Conservation (phyloP, 306 rosid genomes). For the Castanea mollissima region DNA sequence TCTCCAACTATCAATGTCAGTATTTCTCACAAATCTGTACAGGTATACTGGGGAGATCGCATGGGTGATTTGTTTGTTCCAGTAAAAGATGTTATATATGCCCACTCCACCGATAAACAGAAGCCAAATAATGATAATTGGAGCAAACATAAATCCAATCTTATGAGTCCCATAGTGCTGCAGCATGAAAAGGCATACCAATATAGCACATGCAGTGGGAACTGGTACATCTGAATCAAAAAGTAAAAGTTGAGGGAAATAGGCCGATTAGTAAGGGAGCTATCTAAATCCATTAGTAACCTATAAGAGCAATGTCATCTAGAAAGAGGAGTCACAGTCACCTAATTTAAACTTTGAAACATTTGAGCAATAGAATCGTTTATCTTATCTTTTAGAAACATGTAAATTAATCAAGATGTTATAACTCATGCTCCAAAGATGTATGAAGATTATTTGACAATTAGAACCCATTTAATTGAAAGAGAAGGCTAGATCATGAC, state of each 20-base stretch:
- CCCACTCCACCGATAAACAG: slow-evolving; percentile 54
- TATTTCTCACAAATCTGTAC: slow-evolving; percentile 47
- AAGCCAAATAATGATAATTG: slow-evolving; percentile 67
- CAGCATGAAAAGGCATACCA: slow-evolving; percentile 73
- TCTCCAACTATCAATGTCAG: slow-evolving; percentile 47
- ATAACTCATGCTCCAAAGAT: background rate
- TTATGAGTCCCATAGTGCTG: slow-evolving; percentile 68
- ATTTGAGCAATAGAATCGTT: background rate
- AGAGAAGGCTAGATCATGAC: too few species aligned
- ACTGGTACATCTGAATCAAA: slow-evolving; percentile 64
- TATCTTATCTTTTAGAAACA: background rate
- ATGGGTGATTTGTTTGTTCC: slow-evolving; percentile 53
- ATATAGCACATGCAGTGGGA: slow-evolving; percentile 65
- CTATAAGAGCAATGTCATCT: background rate
- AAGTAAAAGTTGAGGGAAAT: background rate
- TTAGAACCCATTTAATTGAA: background rate
- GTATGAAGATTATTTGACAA: background rate
- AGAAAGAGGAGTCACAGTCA: background rate
- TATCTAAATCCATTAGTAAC: background rate
- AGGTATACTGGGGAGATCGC: slow-evolving; percentile 61
- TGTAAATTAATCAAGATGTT: background rate
- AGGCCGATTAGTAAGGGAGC: background rate
- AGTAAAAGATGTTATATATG: slow-evolving; percentile 42
- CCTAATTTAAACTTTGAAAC: background rate
- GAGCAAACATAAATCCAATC: slow-evolving; percentile 81